These are phyloP conservation scores for Plectosphaerella cucumerina DNA, from an alignment of 2,329 filamentous ascomycete species.

Conservation along the genomic window DNA sequence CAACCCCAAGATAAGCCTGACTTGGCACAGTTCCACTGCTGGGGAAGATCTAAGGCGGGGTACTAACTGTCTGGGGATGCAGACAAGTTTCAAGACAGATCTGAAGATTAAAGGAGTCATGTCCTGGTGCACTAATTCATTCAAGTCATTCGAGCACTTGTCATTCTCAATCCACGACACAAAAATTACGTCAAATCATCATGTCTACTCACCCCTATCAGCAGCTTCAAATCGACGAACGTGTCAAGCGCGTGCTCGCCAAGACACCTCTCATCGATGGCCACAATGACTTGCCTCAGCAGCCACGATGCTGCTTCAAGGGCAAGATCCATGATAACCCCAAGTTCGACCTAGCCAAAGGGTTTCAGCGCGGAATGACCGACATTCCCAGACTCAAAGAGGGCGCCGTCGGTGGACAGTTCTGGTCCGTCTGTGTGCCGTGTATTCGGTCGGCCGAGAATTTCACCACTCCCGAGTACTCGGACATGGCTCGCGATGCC, in stretches of 20 bases:
- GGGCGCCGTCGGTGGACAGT: conserved; percentile 23
- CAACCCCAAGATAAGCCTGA: no score
- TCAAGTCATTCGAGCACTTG: no score
- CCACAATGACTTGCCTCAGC: conserved; percentile 28
- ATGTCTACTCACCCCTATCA: conserved; percentile 5
- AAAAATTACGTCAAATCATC: no score
- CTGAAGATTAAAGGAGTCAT: no score
- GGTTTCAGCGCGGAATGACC: conserved; percentile 26
- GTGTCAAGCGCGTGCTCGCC: conserved; percentile 20
- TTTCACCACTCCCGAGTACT: conserved; percentile 17
- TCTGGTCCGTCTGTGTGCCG: conserved; percentile 23
- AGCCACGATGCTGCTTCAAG: conserved; percentile 18
- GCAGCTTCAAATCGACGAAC: conserved; percentile 16
- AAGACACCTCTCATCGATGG: conserved; percentile 27
- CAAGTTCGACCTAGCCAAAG: conserved; percentile 25
- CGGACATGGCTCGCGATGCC: conserved; percentile 14
- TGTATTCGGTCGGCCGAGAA: conserved; percentile 17
- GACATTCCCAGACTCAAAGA: conserved; percentile 20
- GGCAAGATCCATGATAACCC: conserved; percentile 25
- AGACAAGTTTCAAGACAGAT: no score
- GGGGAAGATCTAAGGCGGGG: no score
- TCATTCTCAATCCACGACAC: no score
- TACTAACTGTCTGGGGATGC: no score
- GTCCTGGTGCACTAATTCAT: no score
- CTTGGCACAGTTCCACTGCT: no score